phyloP scores from a whole-genome alignment of 345 rosid species.

The Salix brachista region DNA sequence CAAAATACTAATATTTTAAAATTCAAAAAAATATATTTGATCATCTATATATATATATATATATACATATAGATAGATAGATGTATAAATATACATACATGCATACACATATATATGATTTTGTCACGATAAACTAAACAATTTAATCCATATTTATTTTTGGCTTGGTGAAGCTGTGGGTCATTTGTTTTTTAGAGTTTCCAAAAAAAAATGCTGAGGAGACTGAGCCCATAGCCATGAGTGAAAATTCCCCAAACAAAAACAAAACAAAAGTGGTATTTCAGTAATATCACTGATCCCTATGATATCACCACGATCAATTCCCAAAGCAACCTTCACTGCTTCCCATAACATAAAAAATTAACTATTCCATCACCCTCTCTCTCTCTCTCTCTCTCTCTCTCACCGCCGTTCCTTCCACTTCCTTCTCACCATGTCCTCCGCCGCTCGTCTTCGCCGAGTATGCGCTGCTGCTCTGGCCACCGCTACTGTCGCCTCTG shows the following conservation, averaged over 20 bases:
- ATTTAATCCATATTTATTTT: no score
- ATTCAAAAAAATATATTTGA: no score
- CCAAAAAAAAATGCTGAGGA: no score
- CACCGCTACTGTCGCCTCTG: slow-evolving; percentile 36
- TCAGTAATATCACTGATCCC: neutral
- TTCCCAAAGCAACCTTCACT: slow-evolving; percentile 26
- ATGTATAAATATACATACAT: no score
- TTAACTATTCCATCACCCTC: neutral
- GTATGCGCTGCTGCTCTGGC: slow-evolving; percentile 17
- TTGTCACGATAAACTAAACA: no score
- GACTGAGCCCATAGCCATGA: no score
- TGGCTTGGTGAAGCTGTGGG: no score
- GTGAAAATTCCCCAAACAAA: neutral
- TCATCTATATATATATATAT: no score
- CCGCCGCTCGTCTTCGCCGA: slow-evolving; percentile 57
- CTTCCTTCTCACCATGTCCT: slow-evolving; percentile 37
- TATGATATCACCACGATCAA: slow-evolving; percentile 9
- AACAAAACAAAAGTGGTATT: neutral
- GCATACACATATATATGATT: no score
- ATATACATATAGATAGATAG: no score
- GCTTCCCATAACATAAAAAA: slow-evolving; percentile 8
- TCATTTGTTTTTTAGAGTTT: no score
- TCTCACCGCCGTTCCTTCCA: slow-evolving; percentile 5
- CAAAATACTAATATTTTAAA: no score
- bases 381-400: slow-evolving; percentile 2